phyloP scores from a whole-genome alignment of 2,329 filamentous ascomycete species.

The Ceratocystis harringtonii region DNA sequence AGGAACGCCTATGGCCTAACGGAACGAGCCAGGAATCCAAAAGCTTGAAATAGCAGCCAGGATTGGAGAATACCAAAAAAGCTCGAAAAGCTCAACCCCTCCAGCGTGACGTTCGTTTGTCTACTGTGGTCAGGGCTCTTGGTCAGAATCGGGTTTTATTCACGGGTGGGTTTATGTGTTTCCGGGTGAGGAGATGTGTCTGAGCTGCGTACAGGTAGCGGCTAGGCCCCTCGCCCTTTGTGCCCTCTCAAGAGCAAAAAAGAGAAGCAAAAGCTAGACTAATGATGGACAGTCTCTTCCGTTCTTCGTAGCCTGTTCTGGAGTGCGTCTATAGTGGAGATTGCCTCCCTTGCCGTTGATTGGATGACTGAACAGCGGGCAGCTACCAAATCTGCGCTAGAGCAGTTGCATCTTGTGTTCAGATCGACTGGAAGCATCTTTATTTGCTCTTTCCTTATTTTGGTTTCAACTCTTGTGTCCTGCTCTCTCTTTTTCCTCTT shows the following conservation, averaged over 20 bases:
- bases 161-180: neutral
- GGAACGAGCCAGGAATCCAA: neutral
- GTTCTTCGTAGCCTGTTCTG: neutral
- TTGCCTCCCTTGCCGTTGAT: neutral
- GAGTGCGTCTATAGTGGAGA: neutral
- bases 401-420: slow-evolving; percentile 2
- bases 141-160: neutral
- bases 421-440: neutral
- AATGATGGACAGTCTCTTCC: neutral
- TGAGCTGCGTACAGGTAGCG: neutral
- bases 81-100: slow-evolving; percentile 4
- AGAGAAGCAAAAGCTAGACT: too few species aligned
- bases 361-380: neutral
- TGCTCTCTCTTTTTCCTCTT: neutral
- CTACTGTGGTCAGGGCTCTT: neutral
- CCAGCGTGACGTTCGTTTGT: neutral
- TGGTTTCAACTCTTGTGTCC: neutral
- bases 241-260: too few species aligned
- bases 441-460: neutral
- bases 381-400: slow-evolving; percentile 2
- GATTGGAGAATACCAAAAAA: neutral
- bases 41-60: slow-evolving; percentile 5
- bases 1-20: neutral
- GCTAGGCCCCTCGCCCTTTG: too few species aligned
- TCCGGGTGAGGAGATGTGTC: neutral